phyloP scores from a whole-genome alignment of 1,284 basidiomycete species.

The Ganoderma leucocontextum region DNA sequence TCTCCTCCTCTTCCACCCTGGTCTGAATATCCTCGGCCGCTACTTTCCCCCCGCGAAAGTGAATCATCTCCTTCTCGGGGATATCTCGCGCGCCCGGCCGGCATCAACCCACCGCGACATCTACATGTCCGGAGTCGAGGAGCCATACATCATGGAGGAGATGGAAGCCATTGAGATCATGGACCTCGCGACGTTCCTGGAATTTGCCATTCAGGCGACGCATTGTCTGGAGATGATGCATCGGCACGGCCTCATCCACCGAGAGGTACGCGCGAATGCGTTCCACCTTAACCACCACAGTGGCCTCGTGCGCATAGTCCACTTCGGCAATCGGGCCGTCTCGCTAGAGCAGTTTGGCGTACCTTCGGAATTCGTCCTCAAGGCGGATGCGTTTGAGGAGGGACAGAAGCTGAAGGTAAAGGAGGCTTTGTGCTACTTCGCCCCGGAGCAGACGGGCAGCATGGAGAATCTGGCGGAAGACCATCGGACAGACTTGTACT shows the following conservation, averaged over 20 bases:
- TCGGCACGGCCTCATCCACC: constrained; percentile 68
- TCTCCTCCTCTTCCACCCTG: constrained; percentile 70
- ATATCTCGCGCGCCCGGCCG: constrained; percentile 53
- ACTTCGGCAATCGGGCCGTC: constrained; percentile 79
- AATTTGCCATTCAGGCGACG: constrained; percentile 80
- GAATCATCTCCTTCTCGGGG: constrained; percentile 71
- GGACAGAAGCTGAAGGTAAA: constrained; percentile 72
- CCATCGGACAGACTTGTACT: constrained; percentile 75
- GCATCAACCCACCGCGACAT: constrained; percentile 55
- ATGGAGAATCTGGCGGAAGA: constrained; percentile 74
- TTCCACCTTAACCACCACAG: constrained; percentile 76
- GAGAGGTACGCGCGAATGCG: constrained; percentile 79
- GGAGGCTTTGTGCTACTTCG: constrained; percentile 76
- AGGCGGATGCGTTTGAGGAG: constrained; percentile 62
- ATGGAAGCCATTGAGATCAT: constrained; percentile 72
- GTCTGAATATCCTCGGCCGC: constrained; percentile 68
- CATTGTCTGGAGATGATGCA: constrained; percentile 74
- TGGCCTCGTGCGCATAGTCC: constrained; percentile 71
- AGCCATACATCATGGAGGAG: constrained; percentile 56
- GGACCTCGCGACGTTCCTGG: constrained; percentile 77
- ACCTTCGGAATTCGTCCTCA: constrained; percentile 70
- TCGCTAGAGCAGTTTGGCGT: constrained; percentile 76
- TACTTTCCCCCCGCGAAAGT: constrained; percentile 73
- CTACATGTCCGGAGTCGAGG: constrained; percentile 58
- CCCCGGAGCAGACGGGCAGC: constrained; percentile 77